Base-by-base conservation (phyloP, 306 rosid species). In the Begonia masoniana region DNA sequence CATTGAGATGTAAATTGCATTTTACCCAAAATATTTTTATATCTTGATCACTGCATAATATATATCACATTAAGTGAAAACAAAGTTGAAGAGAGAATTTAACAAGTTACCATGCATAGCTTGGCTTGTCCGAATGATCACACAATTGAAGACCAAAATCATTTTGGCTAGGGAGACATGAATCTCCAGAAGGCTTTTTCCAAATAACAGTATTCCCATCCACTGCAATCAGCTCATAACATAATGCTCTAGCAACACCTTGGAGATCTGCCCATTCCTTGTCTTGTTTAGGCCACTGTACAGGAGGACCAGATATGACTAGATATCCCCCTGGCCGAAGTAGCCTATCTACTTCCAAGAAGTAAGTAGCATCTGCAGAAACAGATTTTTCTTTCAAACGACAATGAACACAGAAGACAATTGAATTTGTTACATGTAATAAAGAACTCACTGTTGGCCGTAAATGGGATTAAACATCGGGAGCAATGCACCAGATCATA, bases 251-350 rank as follows among this genome's bases (percentile, higher is more conserved):
- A 50, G 99, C 96, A 51, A 86, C 87, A 49, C 71, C 81, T 80
- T 92, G 99, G 50, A 92, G 93, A 71, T 86, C 99, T 43, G 96
- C 84, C 96, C 96, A 92, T 76, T 92, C 99, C 77, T 86, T 92
- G 60, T 92, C 99, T 79, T 92, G 99, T 67, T 83, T 83, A 55
- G 89, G 60, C 99, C 99, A 92, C 67, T 81, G 88, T 41, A 92
- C 99, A 54, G 99, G 99, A 55, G 99, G 99, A 9, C 96, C 99
- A 52, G 96, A 92, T 56, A 92, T 87, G 60, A 92, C 88, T 49
- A 83, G 65, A 67, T 76, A 86, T 59, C 99, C 99, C 61, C 96
- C 88, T 31, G 93, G 99, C 55, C 96, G 96, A 64, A 92, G 99
- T 64, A 92, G 63, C 14, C 99, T 80, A 67, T 92, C 96, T 51